Conservation (phyloP, 2,329 filamentous ascomycete genomes). For the Microcyclospora tardicrescens region DNA sequence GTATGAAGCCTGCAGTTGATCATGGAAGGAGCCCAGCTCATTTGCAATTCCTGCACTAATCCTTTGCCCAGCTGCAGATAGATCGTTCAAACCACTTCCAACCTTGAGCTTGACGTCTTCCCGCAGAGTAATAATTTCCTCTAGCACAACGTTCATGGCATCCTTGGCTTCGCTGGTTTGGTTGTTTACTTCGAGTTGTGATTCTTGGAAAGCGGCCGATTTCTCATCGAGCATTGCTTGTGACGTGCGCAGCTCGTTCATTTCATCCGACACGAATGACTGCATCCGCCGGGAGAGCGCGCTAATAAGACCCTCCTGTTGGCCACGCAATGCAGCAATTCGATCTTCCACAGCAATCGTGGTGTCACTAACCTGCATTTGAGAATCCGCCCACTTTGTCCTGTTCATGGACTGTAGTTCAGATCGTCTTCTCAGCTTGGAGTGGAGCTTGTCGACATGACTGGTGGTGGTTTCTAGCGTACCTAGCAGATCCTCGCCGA, state of each 20-base stretch:
- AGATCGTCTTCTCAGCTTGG: conserved; percentile 75
- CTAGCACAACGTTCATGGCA: conserved; percentile 80
- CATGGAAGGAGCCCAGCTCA: conserved; percentile 75
- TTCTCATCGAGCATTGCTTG: conserved; percentile 60
- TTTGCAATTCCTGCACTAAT: conserved; percentile 82
- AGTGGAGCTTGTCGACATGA: conserved; percentile 70
- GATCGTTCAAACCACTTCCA: conserved; percentile 67
- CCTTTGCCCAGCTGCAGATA: conserved; percentile 71
- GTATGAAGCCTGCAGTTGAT: conserved; percentile 73
- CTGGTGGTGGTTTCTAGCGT: conserved; percentile 65
- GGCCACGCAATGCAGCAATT: conserved; percentile 56
- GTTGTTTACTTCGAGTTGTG: conserved; percentile 53
- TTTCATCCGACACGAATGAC: conserved; percentile 60
- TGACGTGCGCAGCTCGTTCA: conserved; percentile 56
- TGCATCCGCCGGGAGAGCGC: conserved; percentile 60
- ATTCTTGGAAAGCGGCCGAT: conserved; percentile 52
- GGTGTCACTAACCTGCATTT: conserved; percentile 61
- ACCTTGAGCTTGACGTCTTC: conserved; percentile 80
- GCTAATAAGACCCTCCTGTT: conserved; percentile 59
- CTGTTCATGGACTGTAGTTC: conserved; percentile 72
- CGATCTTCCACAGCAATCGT: conserved; percentile 65
- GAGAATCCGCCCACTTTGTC: conserved; percentile 63
- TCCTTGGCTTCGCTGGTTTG: conserved; percentile 60
- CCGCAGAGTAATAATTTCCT: conserved; percentile 81
- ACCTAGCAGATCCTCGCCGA: conserved; percentile 64